Evolutionary conservation across 2,329 filamentous ascomycete species (phyloP).

Genomic region (Xylariaceae sp.): DNA sequence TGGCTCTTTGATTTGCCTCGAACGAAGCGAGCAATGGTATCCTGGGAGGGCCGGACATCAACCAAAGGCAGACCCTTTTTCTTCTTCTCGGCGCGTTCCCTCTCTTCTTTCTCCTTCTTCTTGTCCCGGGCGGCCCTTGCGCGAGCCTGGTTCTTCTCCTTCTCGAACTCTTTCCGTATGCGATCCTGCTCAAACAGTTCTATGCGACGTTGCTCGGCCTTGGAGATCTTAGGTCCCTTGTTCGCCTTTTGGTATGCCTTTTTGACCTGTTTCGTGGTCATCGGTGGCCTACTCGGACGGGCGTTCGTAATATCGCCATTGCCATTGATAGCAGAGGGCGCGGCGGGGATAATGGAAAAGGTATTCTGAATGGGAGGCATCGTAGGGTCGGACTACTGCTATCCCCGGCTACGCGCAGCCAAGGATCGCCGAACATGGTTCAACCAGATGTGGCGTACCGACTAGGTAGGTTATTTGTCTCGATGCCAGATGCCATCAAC

Average conservation of each 20-base stretch:
- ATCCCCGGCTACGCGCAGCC: too few relatives aligned
- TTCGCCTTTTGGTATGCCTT: constrained; percentile 53
- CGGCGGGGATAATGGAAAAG: constrained; percentile 46
- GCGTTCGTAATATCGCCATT: constrained; percentile 14
- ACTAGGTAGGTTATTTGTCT: too few relatives aligned
- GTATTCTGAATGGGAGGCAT: constrained; percentile 48
- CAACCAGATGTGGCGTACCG: too few relatives aligned
- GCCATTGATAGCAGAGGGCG: constrained; percentile 36
- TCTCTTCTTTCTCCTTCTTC: constrained; percentile 61
- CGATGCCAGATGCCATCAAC: too few relatives aligned
- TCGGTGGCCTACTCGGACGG: constrained; percentile 45
- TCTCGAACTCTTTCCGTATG: constrained; percentile 60
- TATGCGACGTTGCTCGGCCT: constrained; percentile 50
- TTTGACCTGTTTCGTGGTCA: constrained; percentile 58
- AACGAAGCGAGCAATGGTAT: constrained; percentile 62
- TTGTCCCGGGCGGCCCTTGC: constrained; percentile 60
- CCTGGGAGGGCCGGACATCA: constrained; percentile 63
- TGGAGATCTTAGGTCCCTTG: constrained; percentile 49
- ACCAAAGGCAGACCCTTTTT: constrained; percentile 60
- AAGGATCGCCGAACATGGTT: too few relatives aligned
- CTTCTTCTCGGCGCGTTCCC: constrained; percentile 57
- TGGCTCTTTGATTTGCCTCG: constrained; percentile 29
- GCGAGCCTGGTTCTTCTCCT: constrained; percentile 54
- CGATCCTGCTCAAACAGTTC: constrained; percentile 59
- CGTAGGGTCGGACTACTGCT: too few relatives aligned